Percentiles rank a stretch among this genome's conserved stretches.
These are phyloP conservation scores for Cyberlindnera mrakii DNA, from an alignment of 805 yeast genomes.

Conservation along the genomic window DNA sequence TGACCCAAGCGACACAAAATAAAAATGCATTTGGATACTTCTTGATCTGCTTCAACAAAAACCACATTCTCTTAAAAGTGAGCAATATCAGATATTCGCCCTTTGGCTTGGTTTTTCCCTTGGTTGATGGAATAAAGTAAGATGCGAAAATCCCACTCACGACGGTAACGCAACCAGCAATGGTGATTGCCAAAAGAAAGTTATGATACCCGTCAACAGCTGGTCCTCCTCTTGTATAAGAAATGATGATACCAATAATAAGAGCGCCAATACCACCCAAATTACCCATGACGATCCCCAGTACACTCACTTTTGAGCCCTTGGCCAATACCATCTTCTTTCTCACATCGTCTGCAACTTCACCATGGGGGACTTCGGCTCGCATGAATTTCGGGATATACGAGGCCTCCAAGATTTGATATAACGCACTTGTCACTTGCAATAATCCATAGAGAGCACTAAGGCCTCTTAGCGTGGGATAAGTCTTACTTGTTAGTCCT, in stretches of 20 bases:
- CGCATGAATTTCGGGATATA: slow-evolving; percentile 37
- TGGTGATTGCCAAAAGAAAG: slow-evolving; percentile 33
- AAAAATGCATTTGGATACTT: slow-evolving; percentile 30
- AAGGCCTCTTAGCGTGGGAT: slow-evolving; percentile 20
- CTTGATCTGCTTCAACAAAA: slow-evolving; percentile 22
- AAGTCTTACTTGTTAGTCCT: slow-evolving; percentile 21
- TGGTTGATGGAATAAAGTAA: slow-evolving; percentile 27
- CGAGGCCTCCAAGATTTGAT: slow-evolving; percentile 34
- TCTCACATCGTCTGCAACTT: slow-evolving; percentile 22
- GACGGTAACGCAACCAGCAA: slow-evolving; percentile 33
- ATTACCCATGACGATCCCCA: slow-evolving; percentile 32
- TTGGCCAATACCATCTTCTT: slow-evolving; percentile 23
- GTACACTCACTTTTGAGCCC: slow-evolving; percentile 32
- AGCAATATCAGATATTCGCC: slow-evolving; percentile 24
- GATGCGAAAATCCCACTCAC: slow-evolving; percentile 23
- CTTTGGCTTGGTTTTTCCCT: slow-evolving; percentile 25
- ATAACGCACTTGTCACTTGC: slow-evolving; percentile 25
- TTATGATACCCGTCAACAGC: slow-evolving; percentile 26
- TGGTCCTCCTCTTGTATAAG: slow-evolving; percentile 25
- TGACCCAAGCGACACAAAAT: slow-evolving; percentile 34
- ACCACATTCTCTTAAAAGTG: slow-evolving; percentile 24
- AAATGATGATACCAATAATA: slow-evolving; percentile 32
- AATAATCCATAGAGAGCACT: slow-evolving; percentile 29
- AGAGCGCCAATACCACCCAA: slow-evolving; percentile 34
- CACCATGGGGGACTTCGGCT: slow-evolving; percentile 10